A percentile compares a stretch with the other conserved stretches of the same genome.
Conservation (phyloP, 192 early-diverging fungal species). For the Jimgerdemannia flammicorona region DNA sequence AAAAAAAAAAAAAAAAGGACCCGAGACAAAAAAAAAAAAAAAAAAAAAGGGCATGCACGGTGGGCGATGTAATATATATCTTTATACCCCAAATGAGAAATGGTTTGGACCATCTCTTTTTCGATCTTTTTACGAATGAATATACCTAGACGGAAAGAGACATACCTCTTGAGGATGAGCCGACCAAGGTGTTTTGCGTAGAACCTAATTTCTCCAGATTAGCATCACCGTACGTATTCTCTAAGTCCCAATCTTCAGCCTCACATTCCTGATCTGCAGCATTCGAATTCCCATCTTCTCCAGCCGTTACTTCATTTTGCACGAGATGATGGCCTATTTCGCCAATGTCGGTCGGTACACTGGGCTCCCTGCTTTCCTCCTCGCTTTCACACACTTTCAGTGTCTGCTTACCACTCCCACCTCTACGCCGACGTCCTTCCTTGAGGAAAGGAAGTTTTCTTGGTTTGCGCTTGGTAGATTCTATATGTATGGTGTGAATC, state of each 20-base stretch:
- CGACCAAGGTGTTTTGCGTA: background rate
- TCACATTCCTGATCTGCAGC: background rate
- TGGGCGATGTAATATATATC: too few species aligned
- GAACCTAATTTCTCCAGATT: background rate
- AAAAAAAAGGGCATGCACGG: too few species aligned
- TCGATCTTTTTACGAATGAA: too few species aligned
- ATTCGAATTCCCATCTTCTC: background rate
- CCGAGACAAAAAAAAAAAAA: too few species aligned
- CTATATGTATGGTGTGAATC: background rate
- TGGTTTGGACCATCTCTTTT: too few species aligned
- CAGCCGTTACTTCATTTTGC: background rate
- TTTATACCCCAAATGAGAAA: too few species aligned
- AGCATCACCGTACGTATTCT: background rate
- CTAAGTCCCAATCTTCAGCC: background rate
- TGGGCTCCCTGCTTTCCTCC: background rate
- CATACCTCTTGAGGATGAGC: background rate
- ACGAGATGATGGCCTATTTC: background rate
- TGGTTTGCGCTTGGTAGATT: background rate
- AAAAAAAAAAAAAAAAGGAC: too few species aligned
- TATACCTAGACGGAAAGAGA: too few species aligned
- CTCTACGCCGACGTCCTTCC: background rate
- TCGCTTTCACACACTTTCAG: background rate
- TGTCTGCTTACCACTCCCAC: background rate
- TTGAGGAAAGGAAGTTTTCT: background rate
- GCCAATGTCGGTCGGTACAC: background rate